These are phyloP conservation scores for Pythium grandisporangium DNA, from an alignment of 352 stramenopile genomes.

Conservation along the genomic window DNA sequence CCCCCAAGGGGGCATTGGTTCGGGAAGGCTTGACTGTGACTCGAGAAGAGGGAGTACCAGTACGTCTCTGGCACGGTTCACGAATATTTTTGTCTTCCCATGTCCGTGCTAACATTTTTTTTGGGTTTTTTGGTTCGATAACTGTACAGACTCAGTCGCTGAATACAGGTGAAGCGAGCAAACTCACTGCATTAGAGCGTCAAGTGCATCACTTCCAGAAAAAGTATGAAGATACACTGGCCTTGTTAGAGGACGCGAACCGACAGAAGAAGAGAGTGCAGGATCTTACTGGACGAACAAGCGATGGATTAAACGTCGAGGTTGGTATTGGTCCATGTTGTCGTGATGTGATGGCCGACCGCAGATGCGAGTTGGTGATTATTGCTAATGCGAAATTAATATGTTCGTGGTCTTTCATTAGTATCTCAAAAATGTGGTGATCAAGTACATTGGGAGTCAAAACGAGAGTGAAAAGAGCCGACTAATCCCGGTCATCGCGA, in stretches of 20 bases:
- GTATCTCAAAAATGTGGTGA: slow-evolving; percentile 82
- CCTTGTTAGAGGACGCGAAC: slow-evolving; percentile 35
- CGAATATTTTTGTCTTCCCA: neutral
- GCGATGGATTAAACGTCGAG: slow-evolving; percentile 54
- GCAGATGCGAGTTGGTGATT: no score
- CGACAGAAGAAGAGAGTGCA: slow-evolving; percentile 49
- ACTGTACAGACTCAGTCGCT: slow-evolving; percentile 15
- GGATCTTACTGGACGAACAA: slow-evolving; percentile 26
- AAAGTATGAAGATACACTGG: slow-evolving; percentile 52
- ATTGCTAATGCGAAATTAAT: no score
- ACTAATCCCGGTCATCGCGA: slow-evolving; percentile 73
- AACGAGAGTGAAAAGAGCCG: slow-evolving; percentile 64
- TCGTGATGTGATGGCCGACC: neutral
- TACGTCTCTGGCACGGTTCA: no score
- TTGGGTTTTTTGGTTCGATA: slow-evolving; percentile 1
- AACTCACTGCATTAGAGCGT: slow-evolving; percentile 27
- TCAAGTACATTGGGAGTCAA: slow-evolving; percentile 80
- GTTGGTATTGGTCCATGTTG: slow-evolving; percentile 11
- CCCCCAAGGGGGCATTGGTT: slow-evolving; percentile 3
- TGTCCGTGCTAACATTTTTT: neutral
- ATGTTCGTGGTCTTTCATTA: slow-evolving; percentile 11
- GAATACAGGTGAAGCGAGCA: slow-evolving; percentile 25
- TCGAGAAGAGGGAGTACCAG: neutral
- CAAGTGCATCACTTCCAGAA: slow-evolving; percentile 36
- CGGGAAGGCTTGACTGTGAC: slow-evolving; percentile 5